phyloP scores from a whole-genome alignment of 345 rosid genomes.

The Kernera saxatilis region DNA sequence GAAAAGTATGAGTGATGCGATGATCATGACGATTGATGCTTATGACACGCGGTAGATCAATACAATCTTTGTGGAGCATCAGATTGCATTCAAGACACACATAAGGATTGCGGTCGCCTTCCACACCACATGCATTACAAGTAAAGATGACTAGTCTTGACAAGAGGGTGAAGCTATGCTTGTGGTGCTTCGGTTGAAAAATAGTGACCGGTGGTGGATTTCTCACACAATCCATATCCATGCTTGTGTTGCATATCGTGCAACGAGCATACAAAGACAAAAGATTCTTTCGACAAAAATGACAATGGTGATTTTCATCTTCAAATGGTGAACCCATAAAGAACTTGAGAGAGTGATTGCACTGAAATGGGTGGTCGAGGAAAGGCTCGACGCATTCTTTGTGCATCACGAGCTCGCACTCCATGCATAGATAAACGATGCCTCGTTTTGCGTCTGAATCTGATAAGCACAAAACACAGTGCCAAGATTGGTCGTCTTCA shows the following conservation, averaged over 20 bases:
- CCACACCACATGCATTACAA: neutral
- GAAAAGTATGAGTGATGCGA: slow-evolving; percentile 3
- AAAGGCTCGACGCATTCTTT: neutral
- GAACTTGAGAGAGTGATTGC: neutral
- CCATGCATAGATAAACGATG: neutral
- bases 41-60: slow-evolving; percentile 1
- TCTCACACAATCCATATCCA: neutral
- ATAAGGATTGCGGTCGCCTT: neutral
- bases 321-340: too few relatives aligned
- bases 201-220: neutral
- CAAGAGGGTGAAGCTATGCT: neutral
- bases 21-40: slow-evolving; percentile 15
- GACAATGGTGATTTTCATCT: neutral
- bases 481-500: neutral
- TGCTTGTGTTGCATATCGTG: neutral
- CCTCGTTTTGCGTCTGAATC: neutral
- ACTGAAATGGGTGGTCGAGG: neutral
- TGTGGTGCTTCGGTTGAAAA: neutral
- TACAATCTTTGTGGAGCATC: neutral
- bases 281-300: neutral
- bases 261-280: neutral
- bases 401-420: neutral
- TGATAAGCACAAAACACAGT: neutral
- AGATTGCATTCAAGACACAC: neutral
- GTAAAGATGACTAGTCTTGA: neutral